Conservation (phyloP, 176 grass and related monocot genomes). For the Musa beccarii region DNA sequence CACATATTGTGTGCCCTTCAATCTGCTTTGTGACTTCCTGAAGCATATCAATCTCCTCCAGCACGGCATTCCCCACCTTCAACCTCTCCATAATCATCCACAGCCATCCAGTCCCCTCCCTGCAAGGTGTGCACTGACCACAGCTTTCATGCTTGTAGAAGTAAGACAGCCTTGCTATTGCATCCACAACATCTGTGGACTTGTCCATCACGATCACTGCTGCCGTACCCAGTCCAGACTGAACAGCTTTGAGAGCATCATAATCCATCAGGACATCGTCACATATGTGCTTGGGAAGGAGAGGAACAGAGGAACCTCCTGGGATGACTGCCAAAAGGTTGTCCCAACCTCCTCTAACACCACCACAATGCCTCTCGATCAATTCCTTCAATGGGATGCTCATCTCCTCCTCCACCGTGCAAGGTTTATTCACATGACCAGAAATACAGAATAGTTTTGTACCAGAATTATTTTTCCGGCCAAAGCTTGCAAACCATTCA, state of each 20-base stretch:
- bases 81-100: constrained; percentile 68
- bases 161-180: constrained; percentile 24
- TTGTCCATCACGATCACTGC: constrained; percentile 93
- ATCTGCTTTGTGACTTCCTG: constrained; percentile 53
- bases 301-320: constrained; percentile 74
- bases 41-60: constrained; percentile 80
- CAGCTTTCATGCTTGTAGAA: no score
- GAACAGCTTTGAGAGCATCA: constrained; percentile 78
- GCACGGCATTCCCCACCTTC: constrained; percentile 82
- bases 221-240: constrained; percentile 74
- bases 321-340: constrained; percentile 81
- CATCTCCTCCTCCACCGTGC: constrained; percentile 73
- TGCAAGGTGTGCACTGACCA: no score
- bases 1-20: constrained; percentile 75
- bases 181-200: constrained; percentile 82
- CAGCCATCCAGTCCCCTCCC: no score
- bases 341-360: constrained; percentile 90
- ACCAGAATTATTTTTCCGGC: constrained; percentile 13
- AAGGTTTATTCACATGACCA: constrained; percentile 40
- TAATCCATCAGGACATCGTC: constrained; percentile 93
- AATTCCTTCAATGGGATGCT: constrained; percentile 87
- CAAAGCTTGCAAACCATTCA: constrained; percentile 30
- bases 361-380: constrained; percentile 76
- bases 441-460: constrained; percentile 85
- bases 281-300: constrained; percentile 16